These are phyloP conservation scores for Coemansia umbellata DNA, from an alignment of 192 early-diverging fungal species.

Conservation along the genomic window DNA sequence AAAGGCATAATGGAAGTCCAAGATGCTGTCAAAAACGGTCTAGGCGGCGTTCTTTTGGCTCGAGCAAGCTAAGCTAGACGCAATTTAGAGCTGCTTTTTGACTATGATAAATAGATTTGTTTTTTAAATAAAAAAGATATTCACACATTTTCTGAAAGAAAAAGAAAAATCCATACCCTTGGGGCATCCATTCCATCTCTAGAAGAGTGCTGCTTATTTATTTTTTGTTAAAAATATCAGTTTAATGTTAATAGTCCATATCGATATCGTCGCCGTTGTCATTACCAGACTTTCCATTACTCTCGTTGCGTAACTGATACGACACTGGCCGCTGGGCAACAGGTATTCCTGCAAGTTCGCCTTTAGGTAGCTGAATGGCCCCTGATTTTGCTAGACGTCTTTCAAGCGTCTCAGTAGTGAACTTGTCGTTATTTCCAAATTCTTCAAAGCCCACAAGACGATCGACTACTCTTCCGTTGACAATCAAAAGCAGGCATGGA, in stretches of 20 bases:
- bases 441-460: slow-evolving; percentile 91
- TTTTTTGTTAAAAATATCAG: no score
- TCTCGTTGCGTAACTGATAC: not conserved
- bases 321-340: slow-evolving; percentile 34
- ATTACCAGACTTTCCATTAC: not conserved
- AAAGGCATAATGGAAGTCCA: slow-evolving; percentile 87
- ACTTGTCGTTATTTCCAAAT: slow-evolving; percentile 82
- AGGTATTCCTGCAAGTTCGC: slow-evolving; percentile 29
- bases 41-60: slow-evolving; percentile 87
- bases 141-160: no score
- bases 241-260: not conserved
- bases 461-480: slow-evolving; percentile 71
- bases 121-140: not conserved
- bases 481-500: slow-evolving; percentile 80
- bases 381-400: slow-evolving; percentile 59
- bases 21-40: slow-evolving; percentile 77
- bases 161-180: no score
- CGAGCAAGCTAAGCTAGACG: slow-evolving; percentile 46
- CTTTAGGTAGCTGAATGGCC: slow-evolving; percentile 47
- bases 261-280: not conserved
- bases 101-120: not conserved
- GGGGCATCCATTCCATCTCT: no score
- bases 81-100: not conserved
- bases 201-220: no score
- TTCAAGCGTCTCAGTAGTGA: slow-evolving; percentile 75